Base-by-base conservation (phyloP, 768 basidiomycete genomes). In the Mycena epipterygia region DNA sequence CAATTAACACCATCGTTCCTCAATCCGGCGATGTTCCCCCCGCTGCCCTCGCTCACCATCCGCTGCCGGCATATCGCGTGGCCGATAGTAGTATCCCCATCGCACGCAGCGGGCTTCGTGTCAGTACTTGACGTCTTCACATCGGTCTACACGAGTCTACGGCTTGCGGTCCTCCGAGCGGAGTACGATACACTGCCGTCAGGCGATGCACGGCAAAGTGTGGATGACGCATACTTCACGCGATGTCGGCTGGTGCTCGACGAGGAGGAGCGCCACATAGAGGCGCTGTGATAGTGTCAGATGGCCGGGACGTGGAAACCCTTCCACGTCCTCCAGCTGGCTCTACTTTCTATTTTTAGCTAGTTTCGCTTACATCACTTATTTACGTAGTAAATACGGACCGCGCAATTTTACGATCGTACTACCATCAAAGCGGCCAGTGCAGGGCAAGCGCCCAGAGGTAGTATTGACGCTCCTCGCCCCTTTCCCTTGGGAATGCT, bases 101-200 rank as follows among this genome's bases (percentile, higher is more conserved):
- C 64, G 11, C 53, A 41, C 33, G 58, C 58, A 6, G 35, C 37
- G 6, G 62, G 62, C 2, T 60, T 63, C 56, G 72, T 73, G 33
- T 63, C 64, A 17, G 72, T 73, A 19, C 59, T 73, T 7, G 72
- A 73, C 64, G 72, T 73, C 37, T 25, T 70, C 37, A 57, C 53
- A 32, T 51, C 72, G 19, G 48, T 73, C n/a, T 63, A 67, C 65
- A 55, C 60, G 2, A 30, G 51, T 17, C 61, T 73, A 5, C 68
- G 68, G 17, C 29, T 41, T 1, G 64, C 64, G 5, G 64, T 70
- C n/a, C 68, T 11, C n/a, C 59, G 48, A 5, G 32, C 68, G 11
- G 72, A 73, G 29, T 73, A 73, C 64, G 64, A 63, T 16, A 14
- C 72, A 5, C 41, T 73, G 44, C 42, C 52, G 7, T 23, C 27